Percentiles rank a stretch among this genome's conserved stretches.
These are phyloP conservation scores for Pseudocercospora fijiensis DNA, from an alignment of 2,329 filamentous ascomycete genomes.

Conservation along the genomic window DNA sequence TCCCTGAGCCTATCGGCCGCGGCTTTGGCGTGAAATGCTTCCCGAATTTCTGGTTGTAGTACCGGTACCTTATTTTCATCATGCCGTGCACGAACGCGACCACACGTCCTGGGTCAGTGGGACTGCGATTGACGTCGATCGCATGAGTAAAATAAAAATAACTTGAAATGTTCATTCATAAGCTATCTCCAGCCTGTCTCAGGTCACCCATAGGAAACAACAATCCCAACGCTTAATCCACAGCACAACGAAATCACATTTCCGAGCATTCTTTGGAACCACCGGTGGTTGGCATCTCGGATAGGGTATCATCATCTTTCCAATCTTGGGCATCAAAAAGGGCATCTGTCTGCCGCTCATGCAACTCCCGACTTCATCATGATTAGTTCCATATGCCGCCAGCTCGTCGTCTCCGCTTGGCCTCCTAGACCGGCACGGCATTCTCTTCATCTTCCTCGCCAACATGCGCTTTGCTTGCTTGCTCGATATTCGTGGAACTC, in stretches of 20 bases:
- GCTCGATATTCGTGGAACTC: conserved; percentile 3
- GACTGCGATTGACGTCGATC: no score
- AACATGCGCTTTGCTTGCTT: conserved; percentile 9
- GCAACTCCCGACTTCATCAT: not conserved
- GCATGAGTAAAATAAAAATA: not conserved
- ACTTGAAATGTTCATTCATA: not conserved
- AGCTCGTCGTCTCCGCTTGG: not conserved
- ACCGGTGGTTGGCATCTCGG: not conserved
- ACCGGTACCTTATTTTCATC: no score
- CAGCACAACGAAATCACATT: not conserved
- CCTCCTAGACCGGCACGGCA: conserved; percentile 19
- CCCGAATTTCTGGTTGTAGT: not conserved
- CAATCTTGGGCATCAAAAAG: conserved; percentile 1
- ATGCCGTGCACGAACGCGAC: not conserved
- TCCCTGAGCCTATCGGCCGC: not conserved
- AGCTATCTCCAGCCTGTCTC: conserved; percentile 1
- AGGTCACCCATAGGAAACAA: not conserved
- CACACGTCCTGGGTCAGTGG: not conserved
- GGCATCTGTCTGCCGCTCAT: not conserved
- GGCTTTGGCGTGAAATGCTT: not conserved
- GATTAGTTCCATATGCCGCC: conserved; percentile 1
- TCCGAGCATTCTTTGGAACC: not conserved
- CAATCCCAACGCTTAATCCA: not conserved
- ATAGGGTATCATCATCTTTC: conserved; percentile 8
- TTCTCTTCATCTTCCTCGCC: conserved; percentile 18